Conservation (phyloP, 1,284 basidiomycete species). For the Cryptococcus sp. region DNA sequence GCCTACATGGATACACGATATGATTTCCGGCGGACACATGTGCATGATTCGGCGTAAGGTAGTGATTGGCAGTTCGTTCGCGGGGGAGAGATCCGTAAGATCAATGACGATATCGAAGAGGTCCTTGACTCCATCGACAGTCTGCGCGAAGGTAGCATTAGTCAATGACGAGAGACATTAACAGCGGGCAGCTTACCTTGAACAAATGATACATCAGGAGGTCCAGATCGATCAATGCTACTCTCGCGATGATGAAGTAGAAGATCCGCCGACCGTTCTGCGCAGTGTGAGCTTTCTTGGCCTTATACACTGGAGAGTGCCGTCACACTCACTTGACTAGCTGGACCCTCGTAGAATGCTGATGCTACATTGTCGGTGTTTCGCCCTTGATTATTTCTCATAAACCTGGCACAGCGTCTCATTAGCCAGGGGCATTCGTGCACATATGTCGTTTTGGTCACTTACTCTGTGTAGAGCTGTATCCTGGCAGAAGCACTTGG, state of each 20-base stretch:
- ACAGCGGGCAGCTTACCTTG: slow-evolving; percentile 58
- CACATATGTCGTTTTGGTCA: neutral
- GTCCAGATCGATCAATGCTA: slow-evolving; percentile 82
- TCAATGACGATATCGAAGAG: slow-evolving; percentile 76
- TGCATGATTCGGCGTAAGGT: slow-evolving; percentile 80
- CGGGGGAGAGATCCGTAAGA: slow-evolving; percentile 74
- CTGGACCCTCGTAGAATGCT: slow-evolving; percentile 67
- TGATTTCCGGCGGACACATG: slow-evolving; percentile 62
- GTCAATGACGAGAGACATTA: neutral
- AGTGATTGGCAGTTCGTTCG: slow-evolving; percentile 75
- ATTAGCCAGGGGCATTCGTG: neutral
- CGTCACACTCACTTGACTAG: slow-evolving; percentile 54
- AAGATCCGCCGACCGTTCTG: slow-evolving; percentile 53
- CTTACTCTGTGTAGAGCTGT: slow-evolving; percentile 53
- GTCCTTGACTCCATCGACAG: slow-evolving; percentile 45
- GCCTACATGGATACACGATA: slow-evolving; percentile 37
- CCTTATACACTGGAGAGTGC: neutral
- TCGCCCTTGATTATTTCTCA: slow-evolving; percentile 67
- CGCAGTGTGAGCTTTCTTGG: neutral
- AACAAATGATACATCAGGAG: slow-evolving; percentile 79
- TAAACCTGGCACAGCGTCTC: slow-evolving; percentile 64
- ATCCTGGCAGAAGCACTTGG: slow-evolving; percentile 59
- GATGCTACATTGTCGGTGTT: slow-evolving; percentile 64
- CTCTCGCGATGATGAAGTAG: slow-evolving; percentile 63
- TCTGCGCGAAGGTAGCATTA: slow-evolving; percentile 21